phyloP scores from a whole-genome alignment of 2,329 filamentous ascomycete genomes.

The Aspergillus arachidicola region DNA sequence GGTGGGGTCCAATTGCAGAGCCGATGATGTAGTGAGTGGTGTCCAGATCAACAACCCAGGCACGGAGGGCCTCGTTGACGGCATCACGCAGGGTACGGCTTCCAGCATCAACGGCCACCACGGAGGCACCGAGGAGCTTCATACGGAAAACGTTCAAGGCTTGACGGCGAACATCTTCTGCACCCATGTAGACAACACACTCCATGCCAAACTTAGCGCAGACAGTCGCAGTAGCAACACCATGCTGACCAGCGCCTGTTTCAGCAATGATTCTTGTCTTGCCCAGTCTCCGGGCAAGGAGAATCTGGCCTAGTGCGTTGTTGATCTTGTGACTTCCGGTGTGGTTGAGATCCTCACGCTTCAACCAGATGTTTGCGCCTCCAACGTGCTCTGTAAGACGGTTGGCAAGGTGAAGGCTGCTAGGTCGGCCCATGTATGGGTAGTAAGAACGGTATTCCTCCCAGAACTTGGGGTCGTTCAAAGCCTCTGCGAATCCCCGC shows the following conservation, averaged over 20 bases:
- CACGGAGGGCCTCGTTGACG: constrained; percentile 92
- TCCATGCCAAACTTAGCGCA: constrained; percentile 98
- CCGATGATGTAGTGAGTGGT: constrained; percentile 99
- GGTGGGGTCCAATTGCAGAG: constrained; percentile 94
- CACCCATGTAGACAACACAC: constrained; percentile 98
- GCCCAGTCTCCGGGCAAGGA: constrained; percentile 80
- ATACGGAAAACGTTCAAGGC: constrained; percentile 98
- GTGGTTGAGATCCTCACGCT: constrained; percentile 96
- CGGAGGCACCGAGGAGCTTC: constrained; percentile 89
- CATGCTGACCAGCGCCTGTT: constrained; percentile 95
- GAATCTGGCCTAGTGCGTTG: constrained; percentile 91
- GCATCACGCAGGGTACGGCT: constrained; percentile 81
- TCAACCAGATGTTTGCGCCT: constrained; percentile 95
- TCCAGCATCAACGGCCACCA: constrained; percentile 90
- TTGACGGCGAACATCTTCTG: constrained; percentile 93
- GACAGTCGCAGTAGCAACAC: constrained; percentile 94
- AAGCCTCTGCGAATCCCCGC: constrained; percentile 83
- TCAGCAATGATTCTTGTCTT: constrained; percentile 98
- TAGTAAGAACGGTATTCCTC: constrained; percentile 96
- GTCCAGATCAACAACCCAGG: constrained; percentile 90
- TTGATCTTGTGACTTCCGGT: constrained; percentile 99
- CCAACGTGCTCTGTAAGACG: constrained; percentile 85
- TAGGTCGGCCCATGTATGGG: constrained; percentile 93
- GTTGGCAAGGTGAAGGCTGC: constrained; percentile 85
- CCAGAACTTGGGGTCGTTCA: constrained; percentile 90